Base-by-base conservation (phyloP, 2,329 filamentous ascomycete species). In the Onygenales sp. region DNA sequence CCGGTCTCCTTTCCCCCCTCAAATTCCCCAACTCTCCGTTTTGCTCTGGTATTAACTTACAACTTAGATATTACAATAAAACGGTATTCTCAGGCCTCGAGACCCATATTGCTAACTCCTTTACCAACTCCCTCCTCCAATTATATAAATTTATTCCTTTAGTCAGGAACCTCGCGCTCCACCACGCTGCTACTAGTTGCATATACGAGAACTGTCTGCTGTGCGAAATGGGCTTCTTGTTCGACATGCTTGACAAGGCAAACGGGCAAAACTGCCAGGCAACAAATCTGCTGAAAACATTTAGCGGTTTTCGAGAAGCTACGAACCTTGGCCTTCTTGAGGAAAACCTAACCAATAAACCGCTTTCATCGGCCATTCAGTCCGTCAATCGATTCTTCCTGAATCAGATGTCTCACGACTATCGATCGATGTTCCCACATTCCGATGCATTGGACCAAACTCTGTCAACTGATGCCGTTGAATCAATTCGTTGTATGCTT, bases 181-280 rank as follows among this genome's bases (percentile, higher is more conserved):
- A 91, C 55, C 93, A 98, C 67, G 87, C 91, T 1, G 89, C 93
- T 0, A 89, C 87, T 7, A 81, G 86, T 11, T 98, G 93, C 65
- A 76, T 90, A 2, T 83, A 82, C 60, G 90, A 95, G 53, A 80
- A 83, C 35, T 98, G 93, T 68, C 75, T 98, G 43, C 74, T 98
- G 1, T 98, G 93, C 69, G 93, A 98, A 70, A 78, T 98, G 59
- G 93, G 93, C 1, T 98, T 93, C 66, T 75, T 98, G 8, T 94
- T 95, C 62, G 94, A 98, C 66, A 98, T 98, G 93, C 79, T 98
- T 27, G 87, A 97, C 63, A 98, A 97, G 67, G 93, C 93, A 2
- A 86, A 87, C 58, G 92, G 91, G 0, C 86, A 91, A 54, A 95
- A 94, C 55, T 98, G 93, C 61, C 93, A 98, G 66, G 93, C 93